Evolutionary conservation across 768 basidiomycete species (phyloP), one percentile per base, ranked within the genome.

Genomic region (Gelatoporia subvermispora): DNA sequence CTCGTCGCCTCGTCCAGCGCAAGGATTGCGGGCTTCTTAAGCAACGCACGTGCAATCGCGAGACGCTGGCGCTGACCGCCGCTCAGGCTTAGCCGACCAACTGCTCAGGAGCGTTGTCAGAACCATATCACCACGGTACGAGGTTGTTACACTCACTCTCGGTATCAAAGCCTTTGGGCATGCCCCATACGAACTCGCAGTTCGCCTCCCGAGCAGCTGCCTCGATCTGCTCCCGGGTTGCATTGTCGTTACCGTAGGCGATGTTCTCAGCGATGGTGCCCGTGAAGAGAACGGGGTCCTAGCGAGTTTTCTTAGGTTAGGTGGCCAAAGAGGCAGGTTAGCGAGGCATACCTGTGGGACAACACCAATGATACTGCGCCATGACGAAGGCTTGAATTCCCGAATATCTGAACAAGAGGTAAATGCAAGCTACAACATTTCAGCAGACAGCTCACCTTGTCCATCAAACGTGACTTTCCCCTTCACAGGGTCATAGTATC

Each of bases 251-350:
- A 2, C 94, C 94, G 59, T 88, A 97, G 0, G 93, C 85, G 53
- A 95, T 98, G 59, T 98, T 98, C 2, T 89, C 88, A 2, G 92
- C 92, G 43, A 97, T 94, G 0, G 93, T 95, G 2, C 93, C 92
- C 2, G 87, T 85, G 66, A 96, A 96, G 23, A 96, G 66, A 2
- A 93, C 81, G 0, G 93, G 91, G 53, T 95, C 93, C 71, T 76
- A 37, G 11, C 16, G 28, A 9, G 8, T 11, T 3, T 10, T 38
- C 35, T 31, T 22, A 11, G 21, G 28, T 7, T 31, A 13, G 7
- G 35, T 47, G 11, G 22, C 25, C 22, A 8, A 28, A n/a, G 39
- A 3, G 24, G 1, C 10, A 41, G 34, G 13, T 15, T 41, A 35
- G 31, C 22, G 10, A 43, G 7, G 24, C 35, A 17, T 25, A 72